phyloP scores from a whole-genome alignment of 768 basidiomycete genomes.

The Rhodotorula kratochvilovae region DNA sequence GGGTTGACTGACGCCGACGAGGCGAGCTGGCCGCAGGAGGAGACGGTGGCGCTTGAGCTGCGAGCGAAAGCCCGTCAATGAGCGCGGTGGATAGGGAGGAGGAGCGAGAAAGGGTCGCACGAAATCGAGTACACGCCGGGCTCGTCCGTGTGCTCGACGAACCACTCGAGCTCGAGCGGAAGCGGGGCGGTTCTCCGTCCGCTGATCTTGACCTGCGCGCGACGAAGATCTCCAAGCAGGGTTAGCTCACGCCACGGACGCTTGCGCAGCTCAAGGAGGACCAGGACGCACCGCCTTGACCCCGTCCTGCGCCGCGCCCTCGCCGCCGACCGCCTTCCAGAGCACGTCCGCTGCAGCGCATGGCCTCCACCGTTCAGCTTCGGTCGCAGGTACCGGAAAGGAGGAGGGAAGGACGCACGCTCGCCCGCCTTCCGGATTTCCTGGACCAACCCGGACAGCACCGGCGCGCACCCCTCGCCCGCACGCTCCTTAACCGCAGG shows the following conservation, averaged over 20 bases:
- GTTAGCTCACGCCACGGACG: no score
- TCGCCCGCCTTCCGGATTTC: conserved; percentile 6
- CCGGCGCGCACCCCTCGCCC: background rate
- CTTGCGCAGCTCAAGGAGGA: background rate
- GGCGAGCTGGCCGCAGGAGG: background rate
- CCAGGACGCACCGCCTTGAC: conserved; percentile 21
- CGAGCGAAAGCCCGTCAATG: rapidly evolving
- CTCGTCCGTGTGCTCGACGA: conserved; percentile 8
- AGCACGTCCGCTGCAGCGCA: background rate
- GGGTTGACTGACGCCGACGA: background rate
- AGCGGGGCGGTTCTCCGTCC: background rate
- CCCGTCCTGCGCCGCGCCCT: conserved; percentile 7
- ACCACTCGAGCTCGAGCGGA: conserved; percentile 16
- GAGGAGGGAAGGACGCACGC: conserved; percentile 13
- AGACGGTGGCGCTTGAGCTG: background rate
- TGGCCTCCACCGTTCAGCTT: no score
- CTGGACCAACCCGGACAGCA: conserved; percentile 15
- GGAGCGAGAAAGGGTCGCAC: background rate
- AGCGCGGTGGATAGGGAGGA: background rate
- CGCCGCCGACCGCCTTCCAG: conserved; percentile 12
- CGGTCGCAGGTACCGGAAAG: no score
- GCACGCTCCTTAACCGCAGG: background rate
- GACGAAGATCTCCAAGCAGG: no score
- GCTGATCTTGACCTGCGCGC: background rate
- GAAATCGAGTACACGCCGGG: conserved; percentile 9